Base-by-base conservation (phyloP, 1,139 yeast genomes). In the Hansenula lynferdii region DNA sequence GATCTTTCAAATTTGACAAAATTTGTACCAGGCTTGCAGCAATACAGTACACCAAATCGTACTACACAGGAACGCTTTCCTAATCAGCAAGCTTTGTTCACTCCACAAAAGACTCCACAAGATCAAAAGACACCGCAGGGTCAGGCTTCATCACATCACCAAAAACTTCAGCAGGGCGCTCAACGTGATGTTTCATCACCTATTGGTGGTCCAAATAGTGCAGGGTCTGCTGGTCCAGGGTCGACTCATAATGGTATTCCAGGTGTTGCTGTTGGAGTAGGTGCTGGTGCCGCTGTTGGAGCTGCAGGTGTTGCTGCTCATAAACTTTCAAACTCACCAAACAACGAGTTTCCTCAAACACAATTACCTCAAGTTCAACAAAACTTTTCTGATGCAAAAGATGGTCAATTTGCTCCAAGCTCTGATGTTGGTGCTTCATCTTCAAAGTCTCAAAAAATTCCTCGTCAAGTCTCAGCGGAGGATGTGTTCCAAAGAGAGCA, bases 1-100 rank as follows among this genome's bases (percentile, higher is more conserved):
- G 87, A 83, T 50, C 54, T 82, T 19, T 41, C 60, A 1, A 51
- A 51, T 25, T 42, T 65, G 35, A 51, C 51, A 16, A 56, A 53
- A 19, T 38, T 57, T 14, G 56, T 67, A 34, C 68, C 69, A 1
- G 66, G 62, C 1, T 50, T 65, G 31, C 45, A 54, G 34, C 51
- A 49, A 38, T 41, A 53, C 32, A 37, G 49, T 28, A 48, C 57
- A 10, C 50, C 56, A 25, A 43, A 44, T 30, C 35, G 40, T 21
- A 5, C 35, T 6, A 27, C 38, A 28, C 48, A 44, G 24, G 50
- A 45, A 8, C 45, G 38, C 32, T 51, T 52, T 34, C 34, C 45
- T 15, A 46, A 40, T 19, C 36, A 25, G 20, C 27, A 42, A 18
- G 43, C 45, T 14, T 49, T 51, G 11, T 49, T 50, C 36, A 49